phyloP scores from a whole-genome alignment of 202 grass and related monocot genomes.

The Zoysia matrella region DNA sequence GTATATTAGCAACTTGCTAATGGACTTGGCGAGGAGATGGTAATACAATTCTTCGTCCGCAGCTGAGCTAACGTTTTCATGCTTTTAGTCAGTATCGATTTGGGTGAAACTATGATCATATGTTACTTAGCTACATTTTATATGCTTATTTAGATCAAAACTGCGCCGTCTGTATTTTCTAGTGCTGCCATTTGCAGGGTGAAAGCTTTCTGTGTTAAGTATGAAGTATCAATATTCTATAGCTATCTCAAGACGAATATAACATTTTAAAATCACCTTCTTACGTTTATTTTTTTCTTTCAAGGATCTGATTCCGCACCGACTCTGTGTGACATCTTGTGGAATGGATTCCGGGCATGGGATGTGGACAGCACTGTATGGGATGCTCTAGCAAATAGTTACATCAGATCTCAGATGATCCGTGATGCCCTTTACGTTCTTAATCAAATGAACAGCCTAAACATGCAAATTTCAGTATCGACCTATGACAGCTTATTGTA shows the following conservation, averaged over 20 bases:
- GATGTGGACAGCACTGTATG: slow-evolving; percentile 54
- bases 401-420: slow-evolving; percentile 66
- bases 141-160: not conserved
- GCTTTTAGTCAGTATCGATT: slow-evolving; percentile 1
- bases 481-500: slow-evolving; percentile 74
- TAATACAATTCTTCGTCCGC: slow-evolving; percentile 16
- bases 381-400: slow-evolving; percentile 82
- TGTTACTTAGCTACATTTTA: not conserved
- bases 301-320: slow-evolving; percentile 64
- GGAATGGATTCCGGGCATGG: slow-evolving; percentile 56
- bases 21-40: not conserved
- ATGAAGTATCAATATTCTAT: not conserved
- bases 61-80: not conserved
- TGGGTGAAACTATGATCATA: not conserved
- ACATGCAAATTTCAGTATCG: slow-evolving; percentile 69
- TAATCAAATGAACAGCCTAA: slow-evolving; percentile 77
- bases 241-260: not conserved
- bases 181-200: not conserved
- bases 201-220: not conserved
- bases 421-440: slow-evolving; percentile 78
- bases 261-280: not conserved
- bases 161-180: not conserved
- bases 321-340: slow-evolving; percentile 61
- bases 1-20: not conserved
- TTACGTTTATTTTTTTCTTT: slow-evolving; percentile 29